phyloP scores from a whole-genome alignment of 371 early-diverging fungal genomes.

The Mucor indicus region DNA sequence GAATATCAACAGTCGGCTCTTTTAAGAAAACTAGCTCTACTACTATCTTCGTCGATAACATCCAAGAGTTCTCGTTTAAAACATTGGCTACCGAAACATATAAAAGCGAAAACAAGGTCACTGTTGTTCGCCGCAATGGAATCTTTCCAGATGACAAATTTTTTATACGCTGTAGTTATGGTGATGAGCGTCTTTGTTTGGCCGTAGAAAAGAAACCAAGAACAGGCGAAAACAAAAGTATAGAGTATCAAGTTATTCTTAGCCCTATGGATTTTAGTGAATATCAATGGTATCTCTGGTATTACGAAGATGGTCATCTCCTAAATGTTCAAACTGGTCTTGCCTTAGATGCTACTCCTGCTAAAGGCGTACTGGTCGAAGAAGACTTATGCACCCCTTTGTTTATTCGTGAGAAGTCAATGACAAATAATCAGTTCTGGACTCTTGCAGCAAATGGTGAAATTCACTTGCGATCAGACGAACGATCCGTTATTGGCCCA shows the following conservation, averaged over 20 bases:
- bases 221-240: conserved; percentile 9
- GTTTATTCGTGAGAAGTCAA: conserved; percentile 25
- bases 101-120: conserved; percentile 24
- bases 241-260: conserved; percentile 25
- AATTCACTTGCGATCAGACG: conserved; percentile 31
- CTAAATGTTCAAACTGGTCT: conserved; percentile 55
- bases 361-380: conserved; percentile 31
- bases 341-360: conserved; percentile 38
- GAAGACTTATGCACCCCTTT: conserved; percentile 30
- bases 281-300: conserved; percentile 51
- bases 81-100: conserved; percentile 23
- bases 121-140: conserved; percentile 41
- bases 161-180: conserved; percentile 36
- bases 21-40: too few species aligned
- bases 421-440: conserved; percentile 37
- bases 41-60: conserved; percentile 19
- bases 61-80: conserved; percentile 11
- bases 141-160: conserved; percentile 39
- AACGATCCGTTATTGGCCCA: conserved; percentile 31
- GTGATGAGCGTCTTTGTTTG: conserved; percentile 30
- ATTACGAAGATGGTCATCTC: conserved; percentile 46
- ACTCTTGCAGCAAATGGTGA: conserved; percentile 39
- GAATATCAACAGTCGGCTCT: too few species aligned
- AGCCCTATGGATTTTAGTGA: conserved; percentile 35
- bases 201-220: conserved; percentile 30